Evolutionary conservation across 2,329 filamentous ascomycete genomes (phyloP), one percentile per base, ranked within the genome.

Genomic region (Epichloe gansuensis): DNA sequence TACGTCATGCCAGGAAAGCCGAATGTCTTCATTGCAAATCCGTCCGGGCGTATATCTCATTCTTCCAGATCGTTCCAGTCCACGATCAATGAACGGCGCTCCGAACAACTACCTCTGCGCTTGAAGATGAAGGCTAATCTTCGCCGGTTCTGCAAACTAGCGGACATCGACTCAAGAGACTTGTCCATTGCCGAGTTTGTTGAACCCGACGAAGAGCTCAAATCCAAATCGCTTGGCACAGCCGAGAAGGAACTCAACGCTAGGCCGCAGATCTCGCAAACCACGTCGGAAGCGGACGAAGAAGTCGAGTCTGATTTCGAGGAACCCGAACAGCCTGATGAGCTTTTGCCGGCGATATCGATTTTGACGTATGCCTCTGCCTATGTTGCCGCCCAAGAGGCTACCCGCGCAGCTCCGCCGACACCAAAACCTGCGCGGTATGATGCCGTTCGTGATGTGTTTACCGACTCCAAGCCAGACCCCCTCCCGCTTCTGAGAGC

Each of bases 21-120:
- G 4, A 64, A 78, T 5, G 74, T 79, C 28, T 73, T 73, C 53
- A 68, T 78, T 49, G 72, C 73, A 23, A 66, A 68, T 35, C 71
- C 73, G 3, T 69, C 69, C 13, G 75, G 75, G 17, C 70, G 70
- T 51, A 72, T 74, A 28, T 64, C 72, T 1, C 75, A 76, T 54
- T 69, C 75, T 17, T 79, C 76, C 8, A 71, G 76, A 21, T 70
- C 68, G 3, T 69, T 65, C 57, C 65, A 66, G 37, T 61, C 63
- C 44, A 68, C 69, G 1, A 58, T 59, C 23, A 70, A 68, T 46
- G 59, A 67, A 52, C 64, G 63, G 42, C 63, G 66, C 50, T 62
- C 61, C 7, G 61, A 64, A 9, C 66, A 71, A 48, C 60, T 59
- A 39, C 66, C 67, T 4, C 59, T 66, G 34, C 64, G 67, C 48